Conservation (phyloP, 1,139 yeast species). For the Tardiomyces digboiensis region DNA sequence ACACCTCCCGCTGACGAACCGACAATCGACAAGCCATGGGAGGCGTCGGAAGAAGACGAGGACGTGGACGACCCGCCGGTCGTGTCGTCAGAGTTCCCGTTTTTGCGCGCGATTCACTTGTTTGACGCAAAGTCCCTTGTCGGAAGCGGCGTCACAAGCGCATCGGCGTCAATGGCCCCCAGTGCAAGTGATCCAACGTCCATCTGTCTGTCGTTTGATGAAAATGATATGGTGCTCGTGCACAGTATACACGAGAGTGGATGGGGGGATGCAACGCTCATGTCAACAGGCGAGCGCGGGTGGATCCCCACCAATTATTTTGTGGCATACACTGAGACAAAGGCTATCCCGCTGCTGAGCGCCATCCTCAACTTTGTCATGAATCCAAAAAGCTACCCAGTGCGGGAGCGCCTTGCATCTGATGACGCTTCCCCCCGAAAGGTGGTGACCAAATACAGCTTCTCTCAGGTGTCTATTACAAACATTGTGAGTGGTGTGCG, state of each 20-base stretch:
- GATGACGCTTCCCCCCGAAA: conserved; percentile 1
- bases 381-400: conserved; percentile 32
- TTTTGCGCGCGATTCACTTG: conserved; percentile 58
- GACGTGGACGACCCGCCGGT: background rate
- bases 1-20: too few species aligned
- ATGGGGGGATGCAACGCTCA: conserved; percentile 93
- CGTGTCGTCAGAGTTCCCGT: conserved; percentile 21
- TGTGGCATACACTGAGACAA: conserved; percentile 38
- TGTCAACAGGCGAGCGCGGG: conserved; percentile 67
- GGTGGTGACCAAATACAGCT: conserved; percentile 16
- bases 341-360: conserved; percentile 47
- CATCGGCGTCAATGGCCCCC: conserved; percentile 21
- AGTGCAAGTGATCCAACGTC: conserved; percentile 61
- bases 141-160: conserved; percentile 36
- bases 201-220: conserved; percentile 75
- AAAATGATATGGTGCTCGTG: conserved; percentile 74
- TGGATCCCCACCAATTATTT: conserved; percentile 98
- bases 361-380: conserved; percentile 70
- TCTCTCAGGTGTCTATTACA: conserved; percentile 36
- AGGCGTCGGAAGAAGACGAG: background rate
- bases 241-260: conserved; percentile 90
- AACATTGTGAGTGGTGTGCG: conserved; percentile 80
- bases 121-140: conserved; percentile 59
- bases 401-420: background rate
- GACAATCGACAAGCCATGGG: too few species aligned